Conservation (phyloP, 345 rosid species). For the Lagerstroemia speciosa region DNA sequence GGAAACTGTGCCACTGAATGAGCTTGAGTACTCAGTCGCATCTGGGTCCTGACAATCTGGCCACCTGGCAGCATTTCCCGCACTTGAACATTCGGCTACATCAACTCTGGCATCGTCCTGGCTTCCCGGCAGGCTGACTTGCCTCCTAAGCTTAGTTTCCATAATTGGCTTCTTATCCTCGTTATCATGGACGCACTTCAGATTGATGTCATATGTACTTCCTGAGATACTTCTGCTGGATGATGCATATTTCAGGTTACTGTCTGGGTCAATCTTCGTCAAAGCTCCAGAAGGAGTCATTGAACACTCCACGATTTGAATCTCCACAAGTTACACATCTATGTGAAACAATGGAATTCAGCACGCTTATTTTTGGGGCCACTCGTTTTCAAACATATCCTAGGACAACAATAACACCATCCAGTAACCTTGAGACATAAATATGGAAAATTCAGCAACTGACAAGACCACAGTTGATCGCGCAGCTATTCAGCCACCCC, state of each 20-base stretch:
- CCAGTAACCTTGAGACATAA: neutral
- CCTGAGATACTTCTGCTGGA: slow-evolving; percentile 17
- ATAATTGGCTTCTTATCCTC: slow-evolving; percentile 18
- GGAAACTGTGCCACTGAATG: slow-evolving; percentile 65
- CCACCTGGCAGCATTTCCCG: slow-evolving; percentile 12
- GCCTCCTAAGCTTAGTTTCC: slow-evolving; percentile 16
- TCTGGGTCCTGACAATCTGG: slow-evolving; percentile 49
- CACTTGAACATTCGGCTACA: slow-evolving; percentile 27
- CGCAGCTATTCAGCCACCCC: neutral
- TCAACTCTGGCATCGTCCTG: slow-evolving; percentile 52
- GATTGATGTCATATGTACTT: slow-evolving; percentile 20
- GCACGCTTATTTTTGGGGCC: neutral
- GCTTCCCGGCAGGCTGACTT: slow-evolving; percentile 16
- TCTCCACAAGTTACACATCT: slow-evolving; percentile 6
- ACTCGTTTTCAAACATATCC: neutral
- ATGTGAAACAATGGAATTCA: neutral
- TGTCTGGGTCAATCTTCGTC: slow-evolving; percentile 34
- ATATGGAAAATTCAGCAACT: neutral
- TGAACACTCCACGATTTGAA: slow-evolving; percentile 11
- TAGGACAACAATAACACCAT: neutral
- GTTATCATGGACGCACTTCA: slow-evolving; percentile 19
- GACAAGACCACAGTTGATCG: neutral
- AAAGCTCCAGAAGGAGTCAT: slow-evolving; percentile 26
- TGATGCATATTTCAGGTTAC: slow-evolving; percentile 13
- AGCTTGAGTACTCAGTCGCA: slow-evolving; percentile 83